Evolutionary conservation across 208 protist species (phyloP).

Genomic region (Wallacemonas sp.): DNA sequence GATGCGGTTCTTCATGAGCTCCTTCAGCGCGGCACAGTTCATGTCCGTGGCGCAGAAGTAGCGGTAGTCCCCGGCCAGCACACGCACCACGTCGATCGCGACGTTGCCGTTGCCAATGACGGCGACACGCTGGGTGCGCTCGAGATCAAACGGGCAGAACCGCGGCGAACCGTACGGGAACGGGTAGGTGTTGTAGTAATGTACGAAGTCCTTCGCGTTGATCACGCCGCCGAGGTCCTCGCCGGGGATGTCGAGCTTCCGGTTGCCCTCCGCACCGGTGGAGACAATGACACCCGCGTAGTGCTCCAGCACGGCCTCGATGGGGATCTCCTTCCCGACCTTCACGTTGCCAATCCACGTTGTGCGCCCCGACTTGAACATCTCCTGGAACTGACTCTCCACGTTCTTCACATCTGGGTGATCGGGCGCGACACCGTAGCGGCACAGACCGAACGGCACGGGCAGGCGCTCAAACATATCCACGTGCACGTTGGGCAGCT

Average conservation of each 20-base stretch:
- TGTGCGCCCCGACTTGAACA: conserved; percentile 75
- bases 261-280: conserved; percentile 84
- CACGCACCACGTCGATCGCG: conserved; percentile 93
- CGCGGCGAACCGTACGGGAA: conserved; percentile 75
- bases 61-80: conserved; percentile 76
- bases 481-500: conserved; percentile 70
- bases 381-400: conserved; percentile 84
- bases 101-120: conserved; percentile 97
- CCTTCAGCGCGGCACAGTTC: conserved; percentile 72
- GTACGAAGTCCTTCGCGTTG: conserved; percentile 90
- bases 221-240: conserved; percentile 84
- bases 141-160: conserved; percentile 74
- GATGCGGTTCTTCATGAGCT: conserved; percentile 80
- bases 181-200: conserved; percentile 97
- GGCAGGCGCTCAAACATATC: conserved; percentile 95
- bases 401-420: conserved; percentile 97
- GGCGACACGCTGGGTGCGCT: conserved; percentile 37
- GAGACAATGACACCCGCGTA: conserved; percentile 95
- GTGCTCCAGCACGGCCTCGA: conserved; percentile 65
- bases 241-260: conserved; percentile 78
- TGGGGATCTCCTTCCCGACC: conserved; percentile 76
- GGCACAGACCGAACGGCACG: conserved; percentile 95
- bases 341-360: conserved; percentile 94
- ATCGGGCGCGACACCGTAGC: conserved; percentile 97
- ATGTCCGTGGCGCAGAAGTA: conserved; percentile 93